Base-by-base conservation (phyloP, 2,329 filamentous ascomycete genomes). In the Corinectria fuckeliana region DNA sequence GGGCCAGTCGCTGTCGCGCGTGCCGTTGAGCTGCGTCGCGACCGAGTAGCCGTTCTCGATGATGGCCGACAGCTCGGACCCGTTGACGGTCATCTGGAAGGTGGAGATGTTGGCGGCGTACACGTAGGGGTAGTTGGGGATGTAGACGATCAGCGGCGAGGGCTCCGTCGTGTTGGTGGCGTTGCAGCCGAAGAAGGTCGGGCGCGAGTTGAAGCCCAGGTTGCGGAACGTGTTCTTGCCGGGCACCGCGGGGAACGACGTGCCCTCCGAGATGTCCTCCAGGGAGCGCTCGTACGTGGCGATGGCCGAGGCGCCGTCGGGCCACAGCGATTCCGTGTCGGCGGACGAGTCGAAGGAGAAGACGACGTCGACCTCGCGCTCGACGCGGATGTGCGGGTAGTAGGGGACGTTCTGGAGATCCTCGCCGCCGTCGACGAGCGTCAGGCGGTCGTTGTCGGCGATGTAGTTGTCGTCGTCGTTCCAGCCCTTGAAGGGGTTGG, bases 41-140 rank as follows among this genome's bases (percentile, higher is more conserved):
- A 89, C 86, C 67, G 95, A 86, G 78, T 91, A 95, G 18, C 92
- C 94, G 77, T 99, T 98, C 66, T 85, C 76, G 70, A 99, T 92
- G 71, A 97, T 91, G 62, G 84, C 83, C 73, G 97, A 86, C 63
- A 94, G 91, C 77, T 92, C 77, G 1, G 72, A 76, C 67, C 86
- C 77, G 32, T 84, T 81, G 81, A 93, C 92, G 38, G 77, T 76
- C 34, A 87, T 80, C 60, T 87, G 81, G 74, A 91, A 94, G 48
- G 94, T 97, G 2, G 89, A 91, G 6, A 90, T 83, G 79, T 98
- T 98, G 75, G 88, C 91, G 64, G 82, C 77, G 72, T 85, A 85
- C 45, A 88, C 84, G 77, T 96, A 97, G 1, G 93, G 93, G 20
- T 88, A 83, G 74, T 78, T 78, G 68, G 95, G 92, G 44, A 98